These are phyloP conservation scores for Eimeria tenella DNA, from an alignment of 169 alveolate species.

Conservation along the genomic window DNA sequence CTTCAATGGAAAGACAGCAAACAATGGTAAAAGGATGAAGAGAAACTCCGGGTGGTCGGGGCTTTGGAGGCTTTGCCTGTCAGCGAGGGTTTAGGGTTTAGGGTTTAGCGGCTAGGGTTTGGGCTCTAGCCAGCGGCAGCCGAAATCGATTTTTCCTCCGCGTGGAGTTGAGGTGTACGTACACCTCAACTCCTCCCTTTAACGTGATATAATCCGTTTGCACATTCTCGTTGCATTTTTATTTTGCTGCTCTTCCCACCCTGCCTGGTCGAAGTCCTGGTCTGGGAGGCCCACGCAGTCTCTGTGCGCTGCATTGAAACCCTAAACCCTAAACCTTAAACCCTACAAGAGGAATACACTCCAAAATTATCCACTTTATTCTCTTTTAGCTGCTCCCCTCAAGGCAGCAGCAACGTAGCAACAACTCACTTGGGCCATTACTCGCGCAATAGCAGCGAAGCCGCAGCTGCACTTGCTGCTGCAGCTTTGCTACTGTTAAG, in stretches of 20 bases:
- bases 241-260: too few species aligned
- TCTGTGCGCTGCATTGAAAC: not conserved
- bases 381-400: too few species aligned
- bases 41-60: not conserved
- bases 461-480: not conserved
- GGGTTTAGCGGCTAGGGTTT: slow-evolving; percentile 38
- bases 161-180: too few species aligned
- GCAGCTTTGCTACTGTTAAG: not conserved
- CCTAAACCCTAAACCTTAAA: slow-evolving; percentile 37
- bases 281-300: too few species aligned
- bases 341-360: not conserved
- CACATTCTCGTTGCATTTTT: too few species aligned
- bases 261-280: too few species aligned
- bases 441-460: too few species aligned
- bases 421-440: too few species aligned
- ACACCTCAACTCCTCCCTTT: too few species aligned
- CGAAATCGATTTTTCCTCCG: too few species aligned
- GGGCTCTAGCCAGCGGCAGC: not conserved
- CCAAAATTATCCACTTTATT: not conserved
- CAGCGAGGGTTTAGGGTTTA: slow-evolving; percentile 24
- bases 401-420: too few species aligned
- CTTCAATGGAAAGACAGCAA: not conserved
- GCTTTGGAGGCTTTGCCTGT: not conserved
- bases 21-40: not conserved
- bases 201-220: too few species aligned